Base-by-base conservation (phyloP, 805 yeast genomes). In the Starmerella tilneyi region DNA sequence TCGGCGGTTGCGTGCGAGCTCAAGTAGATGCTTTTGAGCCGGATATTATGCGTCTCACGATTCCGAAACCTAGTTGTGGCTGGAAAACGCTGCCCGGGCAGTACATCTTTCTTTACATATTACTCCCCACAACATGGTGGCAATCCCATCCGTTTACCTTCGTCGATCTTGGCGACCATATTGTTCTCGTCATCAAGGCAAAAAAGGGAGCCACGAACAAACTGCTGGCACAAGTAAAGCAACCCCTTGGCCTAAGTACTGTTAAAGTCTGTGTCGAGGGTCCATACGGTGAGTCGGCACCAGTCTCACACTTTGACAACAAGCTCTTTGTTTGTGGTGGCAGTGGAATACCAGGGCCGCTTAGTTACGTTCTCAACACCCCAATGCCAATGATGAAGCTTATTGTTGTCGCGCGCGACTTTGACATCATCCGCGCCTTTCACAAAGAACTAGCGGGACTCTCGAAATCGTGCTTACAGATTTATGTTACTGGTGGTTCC, bases 101-200 rank as follows among this genome's bases (percentile, higher is more conserved):
- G 36, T 46, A 46, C 15, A 24, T 31, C 5, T 44, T 44, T 22
- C 12, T 44, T 19, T 47, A 42, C 42, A 41, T 51, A 60, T 49
- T 78, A 46, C 65, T 73, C 35, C 67, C 72, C 16, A 58, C 62
- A 4, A 63, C 69, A 23, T 76, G 78, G 59, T 79, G 79, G 78
- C 84, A 81, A 57, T 73, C 79, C 3, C 85, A 81, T 59, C 88
- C 88, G 3, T 81, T 82, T 62, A 78, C 86, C 2, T 49, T 59
- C 12, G 43, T 55, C n/a, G 38, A 37, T 9, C 12, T 19, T 5
- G 37, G 34, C n/a, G 29, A 22, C 11, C 28, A 37, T 8, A 33
- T 47, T 3, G 19, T 44, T 3, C 28, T 39, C 2, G 50, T 47
- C 13, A 37, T 47, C 19, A 43, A 39, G n/a, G 47, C 41, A 13